phyloP scores from a whole-genome alignment of 2,329 filamentous ascomycete genomes.

The Xylariaceae sp. region DNA sequence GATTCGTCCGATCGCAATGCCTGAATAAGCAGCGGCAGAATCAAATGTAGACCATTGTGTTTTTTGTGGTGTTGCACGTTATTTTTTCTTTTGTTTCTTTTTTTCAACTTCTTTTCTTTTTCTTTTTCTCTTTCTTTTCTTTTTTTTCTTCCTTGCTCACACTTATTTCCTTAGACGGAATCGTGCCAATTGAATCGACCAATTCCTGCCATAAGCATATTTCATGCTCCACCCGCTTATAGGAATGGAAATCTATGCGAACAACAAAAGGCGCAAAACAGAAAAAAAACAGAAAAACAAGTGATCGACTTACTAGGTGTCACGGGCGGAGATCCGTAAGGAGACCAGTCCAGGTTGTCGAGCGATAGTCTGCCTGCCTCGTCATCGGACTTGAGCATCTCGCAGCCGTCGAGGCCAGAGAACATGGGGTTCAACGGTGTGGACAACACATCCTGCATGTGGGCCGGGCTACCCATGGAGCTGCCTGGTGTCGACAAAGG shows the following conservation, averaged over 20 bases:
- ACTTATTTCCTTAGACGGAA: background rate
- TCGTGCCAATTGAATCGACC: too few relatives aligned
- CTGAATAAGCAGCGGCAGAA: background rate
- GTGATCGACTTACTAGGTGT: conserved; percentile 70
- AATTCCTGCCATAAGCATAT: too few relatives aligned
- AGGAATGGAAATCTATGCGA: background rate
- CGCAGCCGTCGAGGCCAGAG: conserved; percentile 63
- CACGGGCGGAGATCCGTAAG: conserved; percentile 75
- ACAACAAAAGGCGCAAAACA: background rate
- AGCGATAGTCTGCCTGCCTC: conserved; percentile 67
- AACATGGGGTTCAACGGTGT: conserved; percentile 81
- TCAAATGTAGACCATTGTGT: background rate
- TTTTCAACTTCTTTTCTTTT: background rate
- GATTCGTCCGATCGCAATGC: too few relatives aligned
- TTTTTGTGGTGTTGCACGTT: background rate
- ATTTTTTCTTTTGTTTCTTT: background rate
- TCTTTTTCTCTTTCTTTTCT: background rate
- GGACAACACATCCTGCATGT: conserved; percentile 63
- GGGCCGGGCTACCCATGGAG: conserved; percentile 78
- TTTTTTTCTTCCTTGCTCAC: background rate
- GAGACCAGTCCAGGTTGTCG: conserved; percentile 69
- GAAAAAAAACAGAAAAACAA: conserved; percentile 3
- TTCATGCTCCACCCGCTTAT: background rate
- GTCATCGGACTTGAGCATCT: conserved; percentile 64
- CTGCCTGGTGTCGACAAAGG: conserved; percentile 81